Base-by-base conservation (phyloP, 1,284 basidiomycete species). In the Golubevia sp. region DNA sequence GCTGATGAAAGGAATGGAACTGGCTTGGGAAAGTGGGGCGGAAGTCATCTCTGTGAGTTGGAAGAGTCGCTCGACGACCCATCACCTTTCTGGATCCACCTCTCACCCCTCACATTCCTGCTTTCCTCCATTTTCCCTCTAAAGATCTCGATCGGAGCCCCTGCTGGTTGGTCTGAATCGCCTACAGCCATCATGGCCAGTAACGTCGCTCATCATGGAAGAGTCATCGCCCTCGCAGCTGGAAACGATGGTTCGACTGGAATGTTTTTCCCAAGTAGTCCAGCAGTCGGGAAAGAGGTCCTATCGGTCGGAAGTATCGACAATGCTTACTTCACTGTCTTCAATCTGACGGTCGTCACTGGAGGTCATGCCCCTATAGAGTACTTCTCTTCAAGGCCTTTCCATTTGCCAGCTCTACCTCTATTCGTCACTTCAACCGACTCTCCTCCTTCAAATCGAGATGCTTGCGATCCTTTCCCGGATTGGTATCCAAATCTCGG, bases 181-280 rank as follows among this genome's bases (percentile, higher is more conserved):
- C 51, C 60, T 13, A 61, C 55, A 4, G 60, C 60, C 55, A 58
- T 49, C 20, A 57, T 61, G 60, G 55, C 55, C 18, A 56, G 24
- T 20, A 30, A 27, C 4, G 58, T 61, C 25, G 53, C 60, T 26
- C 27, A 24, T 25, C 44, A 61, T 21, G 60, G 60, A 25, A 38
- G 60, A 38, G 34, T 61, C 21, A 49, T 61, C 20, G 21, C 54
- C 2, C 49, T 61, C 6, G 52, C 60, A 15, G 55, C 60, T 21
- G 60, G 60, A 21, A 61, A 61, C 55, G 60, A 51, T 23, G 34
- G 44, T 13, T 21, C 18, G 24, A 53, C 53, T 49, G 59, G 59
- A 20, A 61, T 61, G 59, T 61, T 61, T 51, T 61, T 61, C 59
- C 59, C 59, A 8, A 54, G 48, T 55, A 55, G 52, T 23, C 59